phyloP scores from a whole-genome alignment of 2,329 filamentous ascomycete species.

The Fragosphaeria purpurea region DNA sequence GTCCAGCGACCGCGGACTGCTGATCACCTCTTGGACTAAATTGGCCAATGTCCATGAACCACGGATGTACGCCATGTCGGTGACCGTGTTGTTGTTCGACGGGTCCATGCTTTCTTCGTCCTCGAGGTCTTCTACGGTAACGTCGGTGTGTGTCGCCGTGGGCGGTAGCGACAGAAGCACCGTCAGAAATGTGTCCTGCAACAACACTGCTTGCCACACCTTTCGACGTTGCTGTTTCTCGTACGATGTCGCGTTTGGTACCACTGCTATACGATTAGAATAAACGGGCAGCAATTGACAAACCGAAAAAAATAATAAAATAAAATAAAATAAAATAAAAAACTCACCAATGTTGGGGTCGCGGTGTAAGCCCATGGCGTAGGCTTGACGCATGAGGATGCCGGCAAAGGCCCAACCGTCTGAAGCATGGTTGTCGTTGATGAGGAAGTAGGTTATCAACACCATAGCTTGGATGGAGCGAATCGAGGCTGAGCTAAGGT shows the following conservation, averaged over 20 bases:
- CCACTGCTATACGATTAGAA: constrained; percentile 28
- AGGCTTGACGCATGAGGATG: constrained; percentile 65
- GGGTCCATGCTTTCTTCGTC: constrained; percentile 35
- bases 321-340: not conserved
- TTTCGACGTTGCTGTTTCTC: constrained; percentile 73
- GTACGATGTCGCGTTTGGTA: constrained; percentile 54
- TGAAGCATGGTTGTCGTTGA: constrained; percentile 76
- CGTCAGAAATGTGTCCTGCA: constrained; percentile 74
- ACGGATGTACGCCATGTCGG: constrained; percentile 60
- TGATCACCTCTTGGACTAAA: constrained; percentile 67
- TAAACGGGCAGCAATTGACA: not conserved
- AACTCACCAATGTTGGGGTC: constrained; percentile 61
- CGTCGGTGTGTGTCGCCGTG: constrained; percentile 69
- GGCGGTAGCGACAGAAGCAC: constrained; percentile 69
- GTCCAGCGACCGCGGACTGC: constrained; percentile 62
- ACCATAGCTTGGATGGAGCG: constrained; percentile 72
- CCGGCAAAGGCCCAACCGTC: constrained; percentile 78
- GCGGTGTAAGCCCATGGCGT: constrained; percentile 71
- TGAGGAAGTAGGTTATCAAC: constrained; percentile 71
- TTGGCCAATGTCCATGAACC: constrained; percentile 73
- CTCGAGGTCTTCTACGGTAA: constrained; percentile 65
- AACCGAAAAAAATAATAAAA: constrained; percentile 9
- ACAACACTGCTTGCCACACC: constrained; percentile 70
- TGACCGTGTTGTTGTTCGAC: constrained; percentile 50
- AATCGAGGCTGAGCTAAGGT: constrained; percentile 64